Conservation (phyloP, 202 grass and related monocot species). For the Saccharum hybrid region DNA sequence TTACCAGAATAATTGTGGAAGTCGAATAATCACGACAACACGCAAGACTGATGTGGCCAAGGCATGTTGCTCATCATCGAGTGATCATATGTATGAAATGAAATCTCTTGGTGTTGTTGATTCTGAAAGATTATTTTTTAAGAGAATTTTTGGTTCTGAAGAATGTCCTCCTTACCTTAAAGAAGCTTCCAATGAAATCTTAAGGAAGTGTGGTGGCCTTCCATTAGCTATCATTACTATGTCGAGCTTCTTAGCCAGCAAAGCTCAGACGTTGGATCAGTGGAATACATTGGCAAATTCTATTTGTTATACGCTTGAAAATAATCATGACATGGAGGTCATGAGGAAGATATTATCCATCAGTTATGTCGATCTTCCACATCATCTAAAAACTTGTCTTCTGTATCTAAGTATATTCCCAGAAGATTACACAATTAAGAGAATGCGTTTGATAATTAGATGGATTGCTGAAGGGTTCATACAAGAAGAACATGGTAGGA, state of each 20-base stretch:
- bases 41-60: conserved; percentile 7
- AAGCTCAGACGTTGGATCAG: too few species aligned
- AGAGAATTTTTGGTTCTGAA: conserved; percentile 16
- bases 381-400: neutral
- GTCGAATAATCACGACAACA: conserved; percentile 43
- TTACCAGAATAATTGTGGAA: neutral
- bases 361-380: neutral
- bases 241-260: conserved; percentile 11
- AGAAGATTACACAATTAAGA: neutral
- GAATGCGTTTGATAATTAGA: neutral
- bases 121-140: conserved; percentile 8
- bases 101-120: conserved; percentile 14
- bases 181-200: neutral
- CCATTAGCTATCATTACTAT: conserved; percentile 40
- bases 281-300: too few species aligned
- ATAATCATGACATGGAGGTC: too few species aligned
- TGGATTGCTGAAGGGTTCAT: conserved; percentile 27
- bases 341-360: neutral
- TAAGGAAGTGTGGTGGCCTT: conserved; percentile 33
- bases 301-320: too few species aligned
- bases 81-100: conserved; percentile 21
- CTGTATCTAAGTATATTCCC: neutral
- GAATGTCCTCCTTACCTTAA: conserved; percentile 6
- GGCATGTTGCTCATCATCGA: neutral
- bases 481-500: neutral